A percentile compares a stretch with the other conserved stretches of the same genome.
Conservation (phyloP, 352 stramenopile genomes). For the Saprolegnia diclina region DNA sequence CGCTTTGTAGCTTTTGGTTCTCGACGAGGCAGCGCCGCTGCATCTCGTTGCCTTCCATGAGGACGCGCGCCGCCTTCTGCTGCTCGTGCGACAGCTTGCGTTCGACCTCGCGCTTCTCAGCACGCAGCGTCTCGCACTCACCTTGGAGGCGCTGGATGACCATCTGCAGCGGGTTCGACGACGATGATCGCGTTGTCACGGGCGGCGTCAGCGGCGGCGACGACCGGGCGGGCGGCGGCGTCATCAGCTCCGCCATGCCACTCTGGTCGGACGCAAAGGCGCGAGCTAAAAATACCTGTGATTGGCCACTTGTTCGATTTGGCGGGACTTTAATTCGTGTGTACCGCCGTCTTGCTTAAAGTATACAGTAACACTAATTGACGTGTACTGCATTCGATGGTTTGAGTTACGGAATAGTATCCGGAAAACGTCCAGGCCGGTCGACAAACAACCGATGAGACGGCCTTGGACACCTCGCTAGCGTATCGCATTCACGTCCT, state of each 20-base stretch:
- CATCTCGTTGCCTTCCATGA: conserved; percentile 19
- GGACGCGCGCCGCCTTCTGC: not conserved
- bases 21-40: conserved; percentile 17
- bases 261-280: not conserved
- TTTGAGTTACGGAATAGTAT: too few species aligned
- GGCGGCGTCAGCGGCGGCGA: not conserved
- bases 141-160: conserved; percentile 25
- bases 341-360: too few species aligned
- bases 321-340: not conserved
- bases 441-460: too few species aligned
- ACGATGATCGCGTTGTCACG: not conserved
- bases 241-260: not conserved
- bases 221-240: too few species aligned
- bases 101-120: conserved; percentile 23
- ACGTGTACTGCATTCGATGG: too few species aligned
- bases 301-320: not conserved
- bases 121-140: conserved; percentile 20
- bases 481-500: too few species aligned
- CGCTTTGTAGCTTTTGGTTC: conserved; percentile 25
- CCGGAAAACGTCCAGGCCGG: too few species aligned
- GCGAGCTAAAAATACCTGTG: not conserved
- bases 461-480: too few species aligned
- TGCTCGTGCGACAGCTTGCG: conserved; percentile 15
- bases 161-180: conserved; percentile 17
- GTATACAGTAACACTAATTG: too few species aligned